Base-by-base conservation (phyloP, 805 yeast genomes). In the Sungouiozyma ichnusensis region DNA sequence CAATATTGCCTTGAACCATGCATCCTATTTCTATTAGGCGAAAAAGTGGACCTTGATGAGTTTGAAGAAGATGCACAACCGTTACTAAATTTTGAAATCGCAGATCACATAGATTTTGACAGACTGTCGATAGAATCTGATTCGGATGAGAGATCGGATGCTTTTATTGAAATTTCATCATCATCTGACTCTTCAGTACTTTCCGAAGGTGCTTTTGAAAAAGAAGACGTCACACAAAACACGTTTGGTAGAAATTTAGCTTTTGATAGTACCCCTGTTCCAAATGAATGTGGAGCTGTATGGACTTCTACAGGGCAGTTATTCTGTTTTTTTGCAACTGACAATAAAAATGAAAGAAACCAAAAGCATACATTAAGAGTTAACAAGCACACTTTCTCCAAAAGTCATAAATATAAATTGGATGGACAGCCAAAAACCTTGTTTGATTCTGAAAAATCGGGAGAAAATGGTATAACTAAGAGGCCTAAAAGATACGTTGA, bases 261-360 rank as follows among this genome's bases (percentile, higher is more conserved):
- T 3, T 73, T 78, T 53, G 94, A 85, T 55, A 79, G 85, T 34
- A 85, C 95, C 0, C 97, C 97, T 0, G 72, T 88, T 13, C 96
- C 97, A 0, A 87, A 85, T 55, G 92, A 87, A 8, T 88, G 95
- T 65, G 96, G 96, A 8, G 96, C 95, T 0, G 67, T 76, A 1
- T 88, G 96, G 95, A 71, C 94, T 0, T 72, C 77, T 11, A 72
- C 76, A 3, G 96, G 96, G 0, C 76, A 76, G 44, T 65, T 88
- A 39, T 81, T 88, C 1, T 85, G 95, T 55, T 88, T 88, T 53
- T 86, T 85, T 62, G 73, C 81, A 8, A 78, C 81, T 0, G 74
- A 74, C 39, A 69, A 63, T 37, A 66, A 63, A 44, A 31, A 38
- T 53, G 63, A 66, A 33, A 63, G 67, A 48, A 65, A 64, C 51